Conservation (phyloP, 2,329 filamentous ascomycete genomes). For the Diaporthe nobilis region DNA sequence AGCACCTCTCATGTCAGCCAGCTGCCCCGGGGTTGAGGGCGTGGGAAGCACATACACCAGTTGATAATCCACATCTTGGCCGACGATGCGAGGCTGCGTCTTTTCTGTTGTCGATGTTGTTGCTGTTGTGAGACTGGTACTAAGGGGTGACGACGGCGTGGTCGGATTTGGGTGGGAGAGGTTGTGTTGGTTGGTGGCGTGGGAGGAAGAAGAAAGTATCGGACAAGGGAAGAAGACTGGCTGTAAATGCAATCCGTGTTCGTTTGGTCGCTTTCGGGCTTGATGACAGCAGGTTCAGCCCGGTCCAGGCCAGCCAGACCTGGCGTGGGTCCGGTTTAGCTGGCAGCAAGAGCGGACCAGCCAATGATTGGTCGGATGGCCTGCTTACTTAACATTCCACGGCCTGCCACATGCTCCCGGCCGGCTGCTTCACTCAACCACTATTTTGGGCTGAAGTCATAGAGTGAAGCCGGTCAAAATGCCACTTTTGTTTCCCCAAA, state of each 20-base stretch:
- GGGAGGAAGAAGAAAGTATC: constrained; percentile 23
- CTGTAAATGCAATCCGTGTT: constrained; percentile 38
- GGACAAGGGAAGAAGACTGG: constrained; percentile 22
- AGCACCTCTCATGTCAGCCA: constrained; percentile 48
- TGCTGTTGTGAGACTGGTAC: neutral
- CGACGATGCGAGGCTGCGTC: constrained; percentile 34
- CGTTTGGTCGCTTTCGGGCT: constrained; percentile 36
- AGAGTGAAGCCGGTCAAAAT: neutral
- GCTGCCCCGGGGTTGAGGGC: neutral
- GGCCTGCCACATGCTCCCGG: neutral
- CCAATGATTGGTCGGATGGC: constrained; percentile 23
- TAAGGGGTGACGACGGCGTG: neutral
- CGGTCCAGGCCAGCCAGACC: constrained; percentile 20
- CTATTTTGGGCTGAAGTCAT: neutral
- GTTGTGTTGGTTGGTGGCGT: constrained; percentile 30
- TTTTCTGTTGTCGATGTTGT: neutral
- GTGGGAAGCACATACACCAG: constrained; percentile 81
- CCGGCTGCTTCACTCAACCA: neutral
- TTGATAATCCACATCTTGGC: constrained; percentile 90
- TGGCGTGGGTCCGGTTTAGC: neutral
- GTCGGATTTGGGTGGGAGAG: neutral
- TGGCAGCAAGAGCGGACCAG: constrained; percentile 24
- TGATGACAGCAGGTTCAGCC: constrained; percentile 41
- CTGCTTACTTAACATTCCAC: constrained; percentile 11
- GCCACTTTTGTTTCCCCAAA: neutral